Conservation (phyloP, 306 rosid genomes). For the Prunus davidiana region DNA sequence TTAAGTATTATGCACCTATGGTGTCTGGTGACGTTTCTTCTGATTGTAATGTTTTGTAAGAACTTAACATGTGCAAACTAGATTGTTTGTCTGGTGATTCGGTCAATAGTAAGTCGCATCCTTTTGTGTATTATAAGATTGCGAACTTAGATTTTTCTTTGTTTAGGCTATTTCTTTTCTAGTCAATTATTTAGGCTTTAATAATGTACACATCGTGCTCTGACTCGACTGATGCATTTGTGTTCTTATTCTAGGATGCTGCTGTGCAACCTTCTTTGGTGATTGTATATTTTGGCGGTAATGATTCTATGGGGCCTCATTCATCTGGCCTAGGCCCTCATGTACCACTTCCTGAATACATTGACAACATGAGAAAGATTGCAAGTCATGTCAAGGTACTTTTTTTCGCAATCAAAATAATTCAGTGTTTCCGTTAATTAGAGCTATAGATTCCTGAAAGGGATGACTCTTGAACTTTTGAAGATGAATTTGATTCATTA, state of each 20-base stretch:
- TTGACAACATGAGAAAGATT: slow-evolving; percentile 74
- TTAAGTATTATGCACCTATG: background rate
- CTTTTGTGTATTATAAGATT: background rate
- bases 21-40: background rate
- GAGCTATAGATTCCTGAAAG: no score
- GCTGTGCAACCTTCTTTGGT: slow-evolving; percentile 78
- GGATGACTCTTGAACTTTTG: background rate
- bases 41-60: background rate
- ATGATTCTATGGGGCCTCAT: slow-evolving; percentile 94
- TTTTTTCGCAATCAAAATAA: background rate
- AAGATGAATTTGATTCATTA: background rate
- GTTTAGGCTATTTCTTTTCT: background rate
- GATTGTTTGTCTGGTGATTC: background rate
- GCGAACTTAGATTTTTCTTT: background rate
- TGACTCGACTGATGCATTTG: slow-evolving; percentile 10
- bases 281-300: slow-evolving; percentile 89
- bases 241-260: slow-evolving; percentile 52
- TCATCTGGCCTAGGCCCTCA: slow-evolving; percentile 88
- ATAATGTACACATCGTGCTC: background rate
- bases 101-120: background rate
- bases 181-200: background rate
- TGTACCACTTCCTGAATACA: slow-evolving; percentile 82
- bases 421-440: background rate
- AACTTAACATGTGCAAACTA: background rate
- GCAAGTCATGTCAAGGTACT: slow-evolving; percentile 72